Evolutionary conservation across 176 grass and related monocot genomes (phyloP).

Genomic region (Avena sativa): DNA sequence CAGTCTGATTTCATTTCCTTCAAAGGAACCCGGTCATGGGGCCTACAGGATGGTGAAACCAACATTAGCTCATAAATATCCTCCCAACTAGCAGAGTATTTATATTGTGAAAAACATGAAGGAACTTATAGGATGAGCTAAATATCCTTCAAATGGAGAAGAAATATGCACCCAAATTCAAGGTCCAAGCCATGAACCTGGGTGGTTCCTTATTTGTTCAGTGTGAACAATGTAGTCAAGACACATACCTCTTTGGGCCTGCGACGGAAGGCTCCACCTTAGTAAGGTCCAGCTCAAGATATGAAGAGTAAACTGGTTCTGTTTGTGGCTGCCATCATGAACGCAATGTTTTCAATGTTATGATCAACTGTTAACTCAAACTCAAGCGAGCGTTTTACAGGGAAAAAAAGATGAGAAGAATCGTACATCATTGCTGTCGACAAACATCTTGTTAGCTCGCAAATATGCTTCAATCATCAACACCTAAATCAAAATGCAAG

Average conservation of each 20-base stretch:
- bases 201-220: background rate
- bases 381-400: background rate
- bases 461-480: constrained; percentile 94
- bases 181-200: background rate
- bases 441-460: constrained; percentile 90
- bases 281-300: constrained; percentile 81
- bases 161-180: background rate
- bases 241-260: constrained; percentile 81
- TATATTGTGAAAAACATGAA: constrained; percentile 14
- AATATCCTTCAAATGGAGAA: background rate
- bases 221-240: background rate
- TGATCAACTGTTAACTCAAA: background rate
- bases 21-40: constrained; percentile 89
- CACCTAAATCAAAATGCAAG: constrained; percentile 61
- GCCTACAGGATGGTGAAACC: constrained; percentile 55
- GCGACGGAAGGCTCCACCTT: constrained; percentile 82
- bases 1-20: constrained; percentile 97
- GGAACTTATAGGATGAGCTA: background rate
- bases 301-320: constrained; percentile 78
- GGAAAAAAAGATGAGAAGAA: background rate
- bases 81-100: background rate
- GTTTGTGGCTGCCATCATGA: constrained; percentile 69
- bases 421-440: constrained; percentile 82
- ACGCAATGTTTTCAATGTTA: constrained; percentile 1
- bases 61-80: constrained; percentile 6